Percentiles rank a stretch among this genome's conserved stretches.
These are phyloP conservation scores for Russula emetica DNA, from an alignment of 768 basidiomycete genomes.

Conservation along the genomic window DNA sequence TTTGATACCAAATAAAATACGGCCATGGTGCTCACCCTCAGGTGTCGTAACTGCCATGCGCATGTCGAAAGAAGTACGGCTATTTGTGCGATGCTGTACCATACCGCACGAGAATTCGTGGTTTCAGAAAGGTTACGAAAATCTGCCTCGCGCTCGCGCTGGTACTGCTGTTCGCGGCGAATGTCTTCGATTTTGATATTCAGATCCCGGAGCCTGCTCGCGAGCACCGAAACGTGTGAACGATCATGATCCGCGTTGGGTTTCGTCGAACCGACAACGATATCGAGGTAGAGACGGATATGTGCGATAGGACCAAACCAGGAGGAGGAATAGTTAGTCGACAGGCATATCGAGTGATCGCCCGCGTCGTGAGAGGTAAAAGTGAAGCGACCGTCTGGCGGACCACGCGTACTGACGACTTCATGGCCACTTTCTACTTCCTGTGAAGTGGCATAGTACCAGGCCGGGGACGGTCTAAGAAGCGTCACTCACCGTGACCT, in stretches of 20 bases:
- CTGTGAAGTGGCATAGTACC: slow-evolving; percentile 40
- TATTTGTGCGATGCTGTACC: slow-evolving; percentile 91
- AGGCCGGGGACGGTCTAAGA: neutral
- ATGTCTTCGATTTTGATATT: slow-evolving; percentile 93
- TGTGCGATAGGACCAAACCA: slow-evolving; percentile 79
- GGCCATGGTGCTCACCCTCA: slow-evolving; percentile 55
- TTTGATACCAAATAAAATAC: neutral
- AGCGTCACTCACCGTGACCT: slow-evolving; percentile 68
- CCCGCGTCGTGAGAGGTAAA: slow-evolving; percentile 97
- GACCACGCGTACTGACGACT: slow-evolving; percentile 87
- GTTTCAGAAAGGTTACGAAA: slow-evolving; percentile 84
- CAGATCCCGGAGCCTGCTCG: slow-evolving; percentile 81
- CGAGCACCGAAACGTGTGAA: slow-evolving; percentile 76
- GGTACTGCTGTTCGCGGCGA: slow-evolving; percentile 93
- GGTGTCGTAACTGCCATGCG: slow-evolving; percentile 88
- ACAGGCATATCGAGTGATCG: slow-evolving; percentile 96
- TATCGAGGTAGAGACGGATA: slow-evolving; percentile 91
- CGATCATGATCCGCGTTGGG: slow-evolving; percentile 85
- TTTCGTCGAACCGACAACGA: slow-evolving; percentile 85
- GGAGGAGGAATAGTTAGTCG: slow-evolving; percentile 74
- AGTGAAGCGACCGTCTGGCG: slow-evolving; percentile 87
- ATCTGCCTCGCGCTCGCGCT: slow-evolving; percentile 89
- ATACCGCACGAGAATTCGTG: slow-evolving; percentile 90
- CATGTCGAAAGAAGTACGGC: slow-evolving; percentile 78
- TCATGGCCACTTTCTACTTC: slow-evolving; percentile 78